A percentile compares a stretch with the other conserved stretches of the same genome.
Evolutionary conservation across 2,329 filamentous ascomycete species (phyloP).

Genomic region (Colletotrichum coccodes): DNA sequence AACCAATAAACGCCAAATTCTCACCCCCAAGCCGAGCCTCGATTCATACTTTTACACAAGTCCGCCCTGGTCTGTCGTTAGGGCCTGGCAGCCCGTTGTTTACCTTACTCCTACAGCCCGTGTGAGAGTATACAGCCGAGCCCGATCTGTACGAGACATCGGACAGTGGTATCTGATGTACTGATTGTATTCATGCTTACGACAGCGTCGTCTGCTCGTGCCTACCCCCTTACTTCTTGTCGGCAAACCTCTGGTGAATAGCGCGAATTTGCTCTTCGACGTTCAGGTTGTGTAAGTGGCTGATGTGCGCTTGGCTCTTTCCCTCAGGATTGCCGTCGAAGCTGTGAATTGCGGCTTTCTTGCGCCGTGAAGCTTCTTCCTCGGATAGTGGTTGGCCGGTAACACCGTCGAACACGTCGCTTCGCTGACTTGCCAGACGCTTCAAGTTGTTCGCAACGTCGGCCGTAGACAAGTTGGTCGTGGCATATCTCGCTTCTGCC

Average conservation of each 20-base stretch:
- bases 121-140: neutral
- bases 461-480: conserved; percentile 84
- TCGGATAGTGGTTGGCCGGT: conserved; percentile 76
- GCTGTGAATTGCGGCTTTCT: conserved; percentile 73
- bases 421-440: conserved; percentile 88
- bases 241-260: conserved; percentile 65
- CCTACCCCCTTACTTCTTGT: conserved; percentile 25
- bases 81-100: neutral
- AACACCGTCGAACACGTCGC: conserved; percentile 84
- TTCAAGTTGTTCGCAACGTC: conserved; percentile 96
- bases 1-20: neutral
- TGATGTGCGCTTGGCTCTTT: conserved; percentile 61
- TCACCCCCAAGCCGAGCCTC: conserved; percentile 1
- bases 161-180: neutral
- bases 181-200: neutral
- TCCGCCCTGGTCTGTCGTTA: neutral
- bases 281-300: conserved; percentile 75
- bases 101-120: neutral
- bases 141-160: neutral
- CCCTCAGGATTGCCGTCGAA: conserved; percentile 67
- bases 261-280: conserved; percentile 86
- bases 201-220: neutral
- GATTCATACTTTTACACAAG: neutral
- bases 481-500: conserved; percentile 83
- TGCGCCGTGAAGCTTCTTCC: conserved; percentile 79